phyloP scores from a whole-genome alignment of 139 green algal species.

The Micromonas pusilla region DNA sequence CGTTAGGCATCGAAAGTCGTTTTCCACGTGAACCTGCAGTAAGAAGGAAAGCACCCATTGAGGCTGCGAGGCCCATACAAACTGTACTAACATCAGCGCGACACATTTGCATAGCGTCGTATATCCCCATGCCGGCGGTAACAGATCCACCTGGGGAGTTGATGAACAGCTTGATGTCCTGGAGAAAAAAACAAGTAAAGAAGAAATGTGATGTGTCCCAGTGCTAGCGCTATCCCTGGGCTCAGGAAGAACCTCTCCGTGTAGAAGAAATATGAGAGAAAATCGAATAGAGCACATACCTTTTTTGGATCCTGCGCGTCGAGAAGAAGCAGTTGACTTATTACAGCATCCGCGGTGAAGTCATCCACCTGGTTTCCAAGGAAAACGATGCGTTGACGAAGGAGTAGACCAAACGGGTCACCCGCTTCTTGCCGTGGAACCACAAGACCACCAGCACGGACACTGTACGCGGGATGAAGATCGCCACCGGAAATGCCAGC shows the following conservation, averaged over 20 bases:
- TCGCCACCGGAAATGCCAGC: not conserved
- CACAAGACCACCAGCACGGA: not conserved
- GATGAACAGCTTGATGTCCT: conserved; percentile 99
- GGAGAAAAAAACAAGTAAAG: not conserved
- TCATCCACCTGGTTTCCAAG: conserved; percentile 94
- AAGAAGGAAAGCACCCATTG: conserved; percentile 98
- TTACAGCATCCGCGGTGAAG: conserved; percentile 86
- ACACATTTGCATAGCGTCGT: conserved; percentile 90
- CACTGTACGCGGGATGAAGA: no score
- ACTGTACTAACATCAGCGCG: conserved; percentile 80
- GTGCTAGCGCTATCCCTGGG: no score
- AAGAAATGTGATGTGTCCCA: not conserved
- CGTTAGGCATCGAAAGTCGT: conserved; percentile 95
- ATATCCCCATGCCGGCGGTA: conserved; percentile 97
- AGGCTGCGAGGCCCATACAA: conserved; percentile 96
- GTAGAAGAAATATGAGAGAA: no score
- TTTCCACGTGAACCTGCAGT: conserved; percentile 82
- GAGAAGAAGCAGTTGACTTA: conserved; percentile 94
- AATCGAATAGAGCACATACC: conserved; percentile 27
- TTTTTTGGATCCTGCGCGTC: conserved; percentile 87
- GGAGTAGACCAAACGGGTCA: conserved; percentile 91
- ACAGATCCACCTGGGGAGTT: conserved; percentile 97
- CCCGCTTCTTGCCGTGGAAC: conserved; percentile 1
- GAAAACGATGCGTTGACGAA: conserved; percentile 91
- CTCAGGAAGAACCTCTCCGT: no score